Evolutionary conservation across 2,329 filamentous ascomycete genomes (phyloP), one percentile per base, ranked within the genome.

Genomic region (Talaromyces sp.): DNA sequence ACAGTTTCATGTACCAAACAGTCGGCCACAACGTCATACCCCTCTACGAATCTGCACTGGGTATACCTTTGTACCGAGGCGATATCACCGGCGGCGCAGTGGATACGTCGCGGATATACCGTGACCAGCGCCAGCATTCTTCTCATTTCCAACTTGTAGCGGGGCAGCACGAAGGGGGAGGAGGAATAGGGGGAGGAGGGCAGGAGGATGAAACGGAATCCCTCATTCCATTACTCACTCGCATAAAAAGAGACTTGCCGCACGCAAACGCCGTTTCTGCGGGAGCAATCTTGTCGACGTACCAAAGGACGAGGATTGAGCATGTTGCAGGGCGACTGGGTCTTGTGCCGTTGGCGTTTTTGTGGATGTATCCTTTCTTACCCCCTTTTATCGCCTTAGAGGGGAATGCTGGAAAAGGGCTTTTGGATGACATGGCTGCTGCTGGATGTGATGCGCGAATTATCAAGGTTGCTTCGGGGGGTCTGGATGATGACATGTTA

Each of bases 1-100:
- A 99, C 77, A 97, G 93, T 79, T 98, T 95, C 86, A 99, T 99
- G 95, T 99, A 98, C 81, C 95, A 99, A 81, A 99, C 95, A 2
- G 91, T 97, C 64, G 95, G 95, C 12, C 92, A 98, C 76, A 84
- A 86, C 63, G 81, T 97, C 18, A 88, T 98, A 63, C 92, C 93
- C 2, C 83, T 96, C 16, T 98, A 97, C 73, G 87, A 88, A 64
- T 76, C 84, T 55, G 92, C 91, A 37, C 87, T 96, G 1, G 86
- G 83, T 0, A 82, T 98, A 37, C 93, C 93, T 25, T 82, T 99
- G 1, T 97, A 95, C 76, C 88, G 95, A 21, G 85, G 88, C 68
- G 80, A 86, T 60, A 97, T 98, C 68, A 73, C 76, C 1, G 95
- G 93, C 44, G 80, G 78, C 5, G 89, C 91, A 0, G 82, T 89